These are phyloP conservation scores for Hanseniaspora mollemarum DNA, from an alignment of 805 yeast species.

Conservation along the genomic window DNA sequence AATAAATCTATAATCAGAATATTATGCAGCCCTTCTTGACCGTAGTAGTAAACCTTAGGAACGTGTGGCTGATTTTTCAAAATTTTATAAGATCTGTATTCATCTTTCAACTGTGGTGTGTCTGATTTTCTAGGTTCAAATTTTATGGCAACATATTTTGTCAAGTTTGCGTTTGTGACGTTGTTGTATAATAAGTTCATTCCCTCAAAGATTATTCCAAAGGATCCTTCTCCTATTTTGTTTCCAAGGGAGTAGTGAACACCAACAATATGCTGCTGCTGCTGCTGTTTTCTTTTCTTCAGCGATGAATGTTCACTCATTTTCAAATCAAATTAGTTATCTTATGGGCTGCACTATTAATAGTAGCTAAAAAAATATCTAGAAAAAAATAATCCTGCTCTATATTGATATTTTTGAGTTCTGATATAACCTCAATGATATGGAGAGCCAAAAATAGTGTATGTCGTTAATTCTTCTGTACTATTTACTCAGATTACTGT, in stretches of 20 bases:
- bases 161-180: constrained; percentile 13
- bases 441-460: too few relatives aligned
- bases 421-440: too few relatives aligned
- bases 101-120: constrained; percentile 75
- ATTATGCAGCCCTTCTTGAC: constrained; percentile 75
- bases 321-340: too few relatives aligned
- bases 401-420: too few relatives aligned
- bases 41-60: constrained; percentile 76
- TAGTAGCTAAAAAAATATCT: too few relatives aligned
- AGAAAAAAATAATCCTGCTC: too few relatives aligned
- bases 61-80: constrained; percentile 59
- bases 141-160: constrained; percentile 54
- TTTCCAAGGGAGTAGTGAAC: constrained; percentile 68
- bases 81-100: constrained; percentile 65
- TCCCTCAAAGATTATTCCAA: constrained; percentile 77
- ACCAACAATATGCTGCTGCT: constrained; percentile 34
- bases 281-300: constrained; percentile 5
- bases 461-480: too few relatives aligned
- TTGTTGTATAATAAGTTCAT: constrained; percentile 52
- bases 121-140: constrained; percentile 72
- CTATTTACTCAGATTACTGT: too few relatives aligned
- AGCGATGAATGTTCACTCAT: constrained; percentile 14
- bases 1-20: constrained; percentile 64
- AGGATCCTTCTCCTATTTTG: constrained; percentile 79
- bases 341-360: too few relatives aligned